Base-by-base conservation (phyloP, 495 filamentous ascomycete genomes). In the Penicillium lagena region DNA sequence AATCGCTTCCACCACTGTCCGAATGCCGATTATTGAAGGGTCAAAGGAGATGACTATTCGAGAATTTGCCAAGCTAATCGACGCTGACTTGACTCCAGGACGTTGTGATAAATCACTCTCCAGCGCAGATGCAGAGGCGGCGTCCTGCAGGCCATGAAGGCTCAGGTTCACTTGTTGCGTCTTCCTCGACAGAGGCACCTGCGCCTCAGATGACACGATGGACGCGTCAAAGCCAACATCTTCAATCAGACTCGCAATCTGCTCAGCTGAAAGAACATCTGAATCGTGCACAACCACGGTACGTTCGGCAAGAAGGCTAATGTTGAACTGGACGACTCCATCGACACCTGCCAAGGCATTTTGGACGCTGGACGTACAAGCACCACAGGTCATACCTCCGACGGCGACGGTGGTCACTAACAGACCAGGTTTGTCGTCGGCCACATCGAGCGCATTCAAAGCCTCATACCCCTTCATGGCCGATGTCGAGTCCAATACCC, bases 381-480 rank as follows among this genome's bases (percentile, higher is more conserved):
- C 89, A 14, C 91, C 91, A 55, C 91, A 98, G 5, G 91, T 97
- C 93, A 98, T 97, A 28, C 93, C 93, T 53, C 86, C 86, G 17
- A 98, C 79, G 4, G 83, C 79, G 12, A 98, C 75, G 1, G 89
- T 96, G 0, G 90, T 96, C 5, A 83, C 81, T 49, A 79, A 55
- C 3, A 73, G 54, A 22, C 67, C 60, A 31, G 48, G 62, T 37
- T 60, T 66, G 50, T 70, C 65, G 29, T 70, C 75, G 17, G 68
- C 44, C 38, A 30, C 65, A 54, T 42, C 56, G 15, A 52, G 38
- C 13, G 47, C 35, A 2, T 55, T 42, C 17, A 49, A 50, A 14
- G 39, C 49, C 22, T 46, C 47, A 39, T 45, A 12, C 37, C 28
- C 47, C 15, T 22, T 22, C 22, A 6, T 22, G 22, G 32, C 29